These are phyloP conservation scores for Sedum album DNA, from an alignment of 164 flowering plant species.

Conservation along the genomic window DNA sequence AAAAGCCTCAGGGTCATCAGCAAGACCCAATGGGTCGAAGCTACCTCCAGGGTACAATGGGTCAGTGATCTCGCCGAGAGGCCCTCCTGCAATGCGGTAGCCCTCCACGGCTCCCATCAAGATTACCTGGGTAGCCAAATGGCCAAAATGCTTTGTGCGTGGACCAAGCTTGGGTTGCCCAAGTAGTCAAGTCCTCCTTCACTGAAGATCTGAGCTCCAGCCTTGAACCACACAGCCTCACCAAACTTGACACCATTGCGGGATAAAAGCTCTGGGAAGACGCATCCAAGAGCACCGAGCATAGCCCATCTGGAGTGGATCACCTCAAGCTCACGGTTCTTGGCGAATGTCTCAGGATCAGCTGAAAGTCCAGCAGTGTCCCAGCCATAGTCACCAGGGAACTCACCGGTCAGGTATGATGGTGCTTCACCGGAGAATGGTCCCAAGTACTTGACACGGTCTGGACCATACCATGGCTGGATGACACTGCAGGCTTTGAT, in stretches of 20 bases:
- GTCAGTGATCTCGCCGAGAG: slow-evolving; percentile 42
- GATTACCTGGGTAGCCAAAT: too few species aligned
- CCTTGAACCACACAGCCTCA: too few species aligned
- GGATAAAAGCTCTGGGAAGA: too few species aligned
- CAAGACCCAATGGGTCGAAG: too few species aligned
- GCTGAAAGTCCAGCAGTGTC: slow-evolving; percentile 48
- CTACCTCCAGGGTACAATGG: too few species aligned
- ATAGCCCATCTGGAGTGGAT: slow-evolving; percentile 45
- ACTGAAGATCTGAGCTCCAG: too few species aligned
- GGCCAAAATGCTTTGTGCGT: too few species aligned
- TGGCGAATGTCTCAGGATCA: slow-evolving; percentile 46
- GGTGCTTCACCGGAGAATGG: slow-evolving; percentile 43
- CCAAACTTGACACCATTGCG: too few species aligned
- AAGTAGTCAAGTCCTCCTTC: too few species aligned
- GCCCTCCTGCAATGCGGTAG: slow-evolving; percentile 31
- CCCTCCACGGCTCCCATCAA: too few species aligned
- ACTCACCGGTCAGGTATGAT: slow-evolving; percentile 40
- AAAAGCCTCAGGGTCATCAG: slow-evolving; percentile 40
- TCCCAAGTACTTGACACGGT: slow-evolving; percentile 40
- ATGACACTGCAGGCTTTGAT: slow-evolving; percentile 17
- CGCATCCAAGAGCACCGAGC: too few species aligned
- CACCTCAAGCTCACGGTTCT: slow-evolving; percentile 43
- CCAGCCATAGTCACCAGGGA: slow-evolving; percentile 56
- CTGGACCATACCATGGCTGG: slow-evolving; percentile 39
- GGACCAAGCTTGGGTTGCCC: too few species aligned